These are phyloP conservation scores for Yamadazyma atlantica DNA, from an alignment of 1,139 yeast species.

Conservation along the genomic window DNA sequence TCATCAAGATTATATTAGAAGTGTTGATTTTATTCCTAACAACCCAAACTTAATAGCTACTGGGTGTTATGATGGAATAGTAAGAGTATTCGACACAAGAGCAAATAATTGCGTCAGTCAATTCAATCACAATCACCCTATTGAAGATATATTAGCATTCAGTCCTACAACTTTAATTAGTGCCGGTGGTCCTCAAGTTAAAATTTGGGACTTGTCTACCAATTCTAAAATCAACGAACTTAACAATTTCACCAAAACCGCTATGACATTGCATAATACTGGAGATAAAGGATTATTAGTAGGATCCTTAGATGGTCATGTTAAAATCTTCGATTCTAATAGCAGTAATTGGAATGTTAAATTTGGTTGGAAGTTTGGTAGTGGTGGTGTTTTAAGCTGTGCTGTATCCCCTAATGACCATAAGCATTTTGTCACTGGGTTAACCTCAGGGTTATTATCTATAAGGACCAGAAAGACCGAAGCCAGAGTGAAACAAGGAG, in stretches of 20 bases:
- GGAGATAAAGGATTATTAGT: constrained; percentile 78
- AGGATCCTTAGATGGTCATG: constrained; percentile 96
- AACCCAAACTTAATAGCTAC: constrained; percentile 77
- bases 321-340: constrained; percentile 83
- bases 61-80: constrained; percentile 89
- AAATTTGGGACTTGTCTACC: constrained; percentile 89
- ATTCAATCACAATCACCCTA: constrained; percentile 55
- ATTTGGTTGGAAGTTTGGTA: constrained; percentile 95
- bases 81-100: constrained; percentile 86
- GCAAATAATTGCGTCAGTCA: constrained; percentile 40
- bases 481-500: constrained; percentile 55
- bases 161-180: constrained; percentile 78
- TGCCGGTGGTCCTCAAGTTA: constrained; percentile 86
- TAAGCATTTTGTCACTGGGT: constrained; percentile 92
- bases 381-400: constrained; percentile 82
- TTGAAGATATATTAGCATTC: constrained; percentile 81
- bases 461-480: constrained; percentile 82
- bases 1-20: constrained; percentile 86
- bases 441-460: constrained; percentile 84
- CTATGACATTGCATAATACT: constrained; percentile 74
- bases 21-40: constrained; percentile 76
- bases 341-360: constrained; percentile 81
- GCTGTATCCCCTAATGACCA: constrained; percentile 81
- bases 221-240: constrained; percentile 64
- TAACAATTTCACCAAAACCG: constrained; percentile 88